Conservation (phyloP, 106 monocot genomes). For the Gastrodia elata region DNA sequence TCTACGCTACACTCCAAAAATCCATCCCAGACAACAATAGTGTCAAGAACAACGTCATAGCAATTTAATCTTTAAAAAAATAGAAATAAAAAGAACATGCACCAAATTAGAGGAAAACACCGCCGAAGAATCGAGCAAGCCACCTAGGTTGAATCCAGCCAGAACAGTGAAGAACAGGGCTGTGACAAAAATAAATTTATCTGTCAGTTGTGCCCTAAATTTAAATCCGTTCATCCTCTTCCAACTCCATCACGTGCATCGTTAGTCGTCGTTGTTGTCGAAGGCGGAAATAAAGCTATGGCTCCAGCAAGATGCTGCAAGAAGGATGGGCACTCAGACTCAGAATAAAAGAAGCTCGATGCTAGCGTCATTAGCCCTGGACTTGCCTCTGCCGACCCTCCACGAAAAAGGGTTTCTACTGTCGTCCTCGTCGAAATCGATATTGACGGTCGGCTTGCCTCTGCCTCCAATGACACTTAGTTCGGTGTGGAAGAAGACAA, state of each 20-base stretch:
- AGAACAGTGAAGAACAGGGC: conserved; percentile 27
- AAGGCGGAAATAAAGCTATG: conserved; percentile 26
- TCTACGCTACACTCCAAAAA: no score
- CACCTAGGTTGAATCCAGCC: conserved; percentile 27
- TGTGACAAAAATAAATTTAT: conserved; percentile 5
- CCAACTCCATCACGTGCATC: conserved; percentile 5
- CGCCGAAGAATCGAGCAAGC: conserved; percentile 33
- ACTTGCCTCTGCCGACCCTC: conserved; percentile 21
- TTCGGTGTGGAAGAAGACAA: no score
- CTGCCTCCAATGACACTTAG: neutral
- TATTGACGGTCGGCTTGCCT: conserved; percentile 15
- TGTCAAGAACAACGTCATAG: no score
- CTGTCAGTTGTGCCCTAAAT: conserved; percentile 11
- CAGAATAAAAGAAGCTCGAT: conserved; percentile 38
- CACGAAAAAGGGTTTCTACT: conserved; percentile 25
- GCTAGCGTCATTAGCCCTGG: conserved; percentile 42
- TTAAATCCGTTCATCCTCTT: conserved; percentile 1
- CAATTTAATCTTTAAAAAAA: no score
- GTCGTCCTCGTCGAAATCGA: conserved; percentile 21
- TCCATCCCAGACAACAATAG: no score
- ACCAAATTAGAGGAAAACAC: conserved; percentile 24
- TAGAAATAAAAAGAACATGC: neutral
- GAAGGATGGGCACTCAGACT: conserved; percentile 33
- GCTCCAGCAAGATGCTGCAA: conserved; percentile 48
- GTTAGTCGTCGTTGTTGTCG: no score